Base-by-base conservation (phyloP, 495 filamentous ascomycete genomes). In the Pseudevernia furfuracea region DNA sequence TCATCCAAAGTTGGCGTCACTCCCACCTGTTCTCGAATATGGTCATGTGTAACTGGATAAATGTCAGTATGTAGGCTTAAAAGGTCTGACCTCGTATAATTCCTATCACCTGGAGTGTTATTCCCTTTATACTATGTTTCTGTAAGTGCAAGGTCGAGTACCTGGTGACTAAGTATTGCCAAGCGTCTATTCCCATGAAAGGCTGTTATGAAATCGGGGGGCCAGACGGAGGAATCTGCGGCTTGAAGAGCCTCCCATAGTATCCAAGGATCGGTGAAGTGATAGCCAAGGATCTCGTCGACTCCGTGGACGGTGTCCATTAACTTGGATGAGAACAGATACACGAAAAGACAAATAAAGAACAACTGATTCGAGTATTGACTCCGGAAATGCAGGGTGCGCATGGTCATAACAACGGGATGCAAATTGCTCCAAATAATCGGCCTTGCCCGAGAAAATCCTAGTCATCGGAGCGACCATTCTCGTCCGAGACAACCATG, bases 171-270 rank as follows among this genome's bases (percentile, higher is more conserved):
- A 1, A 68, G 28, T 23, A 68, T 53, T 4, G 67, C 67, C 1
- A 66, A 55, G 19, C 67, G 59, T 37, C 58, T 63, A n/a, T 68
- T 66, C 1, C 67, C 67, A 38, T 55, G 59, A 25, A 12, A 25
- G 15, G 41, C 19, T 2, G 38, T 52, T 11, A n/a, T 59, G 15
- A 32, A 25, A 2, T 30, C 32, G 15, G 11, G 25, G 3, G 19
- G 17, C 28, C 21, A 21, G 2, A 44, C 19, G 0, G 32, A 11
- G 6, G 38, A 32, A 25, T 25, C 58, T 9, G 62, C 7, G 32
- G 36, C 63, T 19, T 68, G 63, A 11, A 68, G 38, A 19, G 67
- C 67, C 38, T 66, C 67, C 63, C 63, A 66, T 7, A 68, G 37
- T 9, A 59, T 32, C 6, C 21, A 41, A 5, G 30, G 32, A 19